Evolutionary conservation across 2,329 filamentous ascomycete species (phyloP).

Genomic region (Aspergillus neoniger): DNA sequence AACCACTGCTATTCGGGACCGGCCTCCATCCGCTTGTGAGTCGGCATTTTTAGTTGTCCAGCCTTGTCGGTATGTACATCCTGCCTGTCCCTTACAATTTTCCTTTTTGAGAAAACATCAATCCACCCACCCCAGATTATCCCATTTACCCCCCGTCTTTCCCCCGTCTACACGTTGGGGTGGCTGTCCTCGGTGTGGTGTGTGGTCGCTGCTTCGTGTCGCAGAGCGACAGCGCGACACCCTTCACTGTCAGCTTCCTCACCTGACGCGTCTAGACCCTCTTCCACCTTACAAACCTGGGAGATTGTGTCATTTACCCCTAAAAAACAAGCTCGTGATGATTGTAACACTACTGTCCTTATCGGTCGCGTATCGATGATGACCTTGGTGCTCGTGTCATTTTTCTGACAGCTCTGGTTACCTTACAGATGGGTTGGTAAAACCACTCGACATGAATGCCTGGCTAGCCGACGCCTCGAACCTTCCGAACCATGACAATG

Average conservation of each 20-base stretch:
- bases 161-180: conserved; percentile 21
- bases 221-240: conserved; percentile 28
- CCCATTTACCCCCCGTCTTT: background rate
- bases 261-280: conserved; percentile 31
- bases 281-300: conserved; percentile 12
- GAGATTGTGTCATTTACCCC: background rate
- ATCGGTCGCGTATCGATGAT: conserved; percentile 29
- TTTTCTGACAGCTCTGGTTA: conserved; percentile 28
- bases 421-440: conserved; percentile 49
- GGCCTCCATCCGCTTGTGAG: conserved; percentile 41
- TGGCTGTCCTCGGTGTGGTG: conserved; percentile 19
- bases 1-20: conserved; percentile 42
- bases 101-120: background rate
- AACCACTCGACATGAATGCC: conserved; percentile 53
- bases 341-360: conserved; percentile 6
- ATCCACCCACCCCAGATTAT: conserved; percentile 7
- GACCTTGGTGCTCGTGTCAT: conserved; percentile 15
- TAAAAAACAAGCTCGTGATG: conserved; percentile 10
- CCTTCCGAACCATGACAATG: conserved; percentile 52
- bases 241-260: conserved; percentile 12
- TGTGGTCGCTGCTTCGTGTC: conserved; percentile 26
- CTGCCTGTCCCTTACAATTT: conserved; percentile 9
- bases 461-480: conserved; percentile 53
- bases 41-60: conserved; percentile 43
- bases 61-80: conserved; percentile 45